Conservation (phyloP, 176 grass and related monocot genomes). For the Raddia distichophylla region DNA sequence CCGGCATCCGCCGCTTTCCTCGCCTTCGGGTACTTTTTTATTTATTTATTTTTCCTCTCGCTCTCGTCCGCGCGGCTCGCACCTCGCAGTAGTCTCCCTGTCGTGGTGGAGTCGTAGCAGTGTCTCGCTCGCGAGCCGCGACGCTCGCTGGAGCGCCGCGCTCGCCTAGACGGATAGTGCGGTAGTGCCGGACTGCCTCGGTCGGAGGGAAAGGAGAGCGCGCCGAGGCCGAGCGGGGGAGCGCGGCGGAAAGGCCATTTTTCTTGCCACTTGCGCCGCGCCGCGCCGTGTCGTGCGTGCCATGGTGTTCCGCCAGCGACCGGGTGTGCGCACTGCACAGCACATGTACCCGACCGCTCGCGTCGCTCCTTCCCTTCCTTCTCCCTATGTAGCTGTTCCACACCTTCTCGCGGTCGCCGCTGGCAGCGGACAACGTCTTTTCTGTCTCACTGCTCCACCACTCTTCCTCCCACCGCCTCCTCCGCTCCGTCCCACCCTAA, state of each 20-base stretch:
- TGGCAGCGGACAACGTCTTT: too few relatives aligned
- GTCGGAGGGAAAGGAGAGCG: neutral
- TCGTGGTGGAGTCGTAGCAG: conserved; percentile 6
- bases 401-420: too few relatives aligned
- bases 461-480: too few relatives aligned
- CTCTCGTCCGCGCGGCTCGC: neutral
- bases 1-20: conserved; percentile 44
- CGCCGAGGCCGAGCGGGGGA: neutral
- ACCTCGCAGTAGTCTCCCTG: neutral
- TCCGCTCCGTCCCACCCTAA: too few relatives aligned
- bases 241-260: conserved; percentile 12
- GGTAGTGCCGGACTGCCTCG: conserved; percentile 9
- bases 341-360: too few relatives aligned
- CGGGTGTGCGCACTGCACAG: too few relatives aligned
- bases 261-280: conserved; percentile 40
- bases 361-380: too few relatives aligned
- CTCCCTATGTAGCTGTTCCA: too few relatives aligned
- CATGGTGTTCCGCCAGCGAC: neutral
- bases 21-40: neutral
- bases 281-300: neutral
- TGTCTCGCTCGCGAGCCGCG: neutral
- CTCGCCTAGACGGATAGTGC: too few relatives aligned
- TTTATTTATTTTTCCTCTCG: neutral
- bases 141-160: too few relatives aligned
- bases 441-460: too few relatives aligned